Evolutionary conservation across 2,329 filamentous ascomycete species (phyloP).

Genomic region (Helminthosporium solani): DNA sequence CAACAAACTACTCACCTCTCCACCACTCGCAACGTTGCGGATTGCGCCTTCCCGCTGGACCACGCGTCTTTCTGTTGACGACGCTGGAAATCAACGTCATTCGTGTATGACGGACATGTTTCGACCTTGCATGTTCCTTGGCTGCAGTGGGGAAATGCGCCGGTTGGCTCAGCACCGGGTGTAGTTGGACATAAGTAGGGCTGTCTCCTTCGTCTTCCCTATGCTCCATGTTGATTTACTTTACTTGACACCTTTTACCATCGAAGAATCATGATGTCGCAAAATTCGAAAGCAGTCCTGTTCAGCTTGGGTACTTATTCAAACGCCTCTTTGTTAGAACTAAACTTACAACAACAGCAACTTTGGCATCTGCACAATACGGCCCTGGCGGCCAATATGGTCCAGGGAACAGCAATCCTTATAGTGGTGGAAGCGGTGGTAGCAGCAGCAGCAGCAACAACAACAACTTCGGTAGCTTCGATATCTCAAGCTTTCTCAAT

Average conservation of each 20-base stretch:
- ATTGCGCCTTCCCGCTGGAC: neutral
- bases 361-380: constrained; percentile 12
- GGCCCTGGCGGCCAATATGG: constrained; percentile 14
- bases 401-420: constrained; percentile 3
- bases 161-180: neutral
- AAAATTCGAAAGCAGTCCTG: constrained; percentile 4
- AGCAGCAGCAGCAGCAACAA: constrained; percentile 1
- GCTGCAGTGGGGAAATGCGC: constrained; percentile 3
- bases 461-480: constrained; percentile 6
- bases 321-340: neutral
- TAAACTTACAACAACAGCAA: constrained; percentile 10
- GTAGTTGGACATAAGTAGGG: constrained; percentile 1
- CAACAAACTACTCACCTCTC: neutral
- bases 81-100: constrained; percentile 13
- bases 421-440: constrained; percentile 1
- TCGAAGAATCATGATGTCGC: neutral
- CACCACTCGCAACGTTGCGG: constrained; percentile 7
- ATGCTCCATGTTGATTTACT: too few relatives aligned
- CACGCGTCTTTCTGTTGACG: neutral
- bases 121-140: constrained; percentile 6
- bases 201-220: constrained; percentile 5
- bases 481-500: constrained; percentile 3
- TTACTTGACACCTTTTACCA: neutral
- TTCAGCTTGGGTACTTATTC: constrained; percentile 7
- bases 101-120: constrained; percentile 6